Base-by-base conservation (phyloP, 106 monocot genomes). In the Vanilla planifolia region DNA sequence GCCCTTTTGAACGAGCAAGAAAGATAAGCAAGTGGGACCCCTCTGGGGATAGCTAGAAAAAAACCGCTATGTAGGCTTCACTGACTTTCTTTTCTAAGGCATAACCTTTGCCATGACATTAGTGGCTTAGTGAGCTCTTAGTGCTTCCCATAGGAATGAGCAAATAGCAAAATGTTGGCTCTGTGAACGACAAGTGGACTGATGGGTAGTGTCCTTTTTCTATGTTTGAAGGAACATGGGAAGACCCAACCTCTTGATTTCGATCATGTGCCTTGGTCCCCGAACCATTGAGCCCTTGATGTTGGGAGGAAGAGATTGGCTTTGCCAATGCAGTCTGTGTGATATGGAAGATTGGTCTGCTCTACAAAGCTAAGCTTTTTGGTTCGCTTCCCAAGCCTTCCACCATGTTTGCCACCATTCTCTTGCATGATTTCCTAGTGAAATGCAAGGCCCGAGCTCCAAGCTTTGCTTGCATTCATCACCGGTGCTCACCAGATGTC, bases 151-250 rank as follows among this genome's bases (percentile, higher is more conserved):
- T 6, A 22, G 17, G 46, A 46, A 46, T 6, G 46, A 46, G 46
- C 33, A 64, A 64, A 35, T 57, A 26, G 44, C 51, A 73, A 73
- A 67, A n/a, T n/a, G n/a, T n/a, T n/a, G n/a, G n/a, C n/a, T n/a
- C n/a, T n/a, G n/a, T n/a, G n/a, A n/a, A n/a, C n/a, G n/a, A n/a
- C n/a, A n/a, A n/a, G n/a, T n/a, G n/a, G n/a, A n/a, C n/a, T n/a
- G n/a, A n/a, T n/a, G n/a, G n/a, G n/a, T n/a, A n/a, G n/a, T n/a
- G n/a, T n/a, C n/a, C n/a, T n/a, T n/a, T n/a, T n/a, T n/a, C n/a
- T n/a, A n/a, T n/a, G n/a, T n/a, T n/a, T n/a, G n/a, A n/a, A n/a
- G n/a, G n/a, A n/a, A n/a, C n/a, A n/a, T n/a, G n/a, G n/a, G n/a
- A n/a, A n/a, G n/a, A n/a, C n/a, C n/a, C n/a, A n/a, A n/a, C n/a